Percentiles rank a stretch among this genome's conserved stretches.
phyloP scores from a whole-genome alignment of 179 eudicot species.

The Sideroxylon spinosum region DNA sequence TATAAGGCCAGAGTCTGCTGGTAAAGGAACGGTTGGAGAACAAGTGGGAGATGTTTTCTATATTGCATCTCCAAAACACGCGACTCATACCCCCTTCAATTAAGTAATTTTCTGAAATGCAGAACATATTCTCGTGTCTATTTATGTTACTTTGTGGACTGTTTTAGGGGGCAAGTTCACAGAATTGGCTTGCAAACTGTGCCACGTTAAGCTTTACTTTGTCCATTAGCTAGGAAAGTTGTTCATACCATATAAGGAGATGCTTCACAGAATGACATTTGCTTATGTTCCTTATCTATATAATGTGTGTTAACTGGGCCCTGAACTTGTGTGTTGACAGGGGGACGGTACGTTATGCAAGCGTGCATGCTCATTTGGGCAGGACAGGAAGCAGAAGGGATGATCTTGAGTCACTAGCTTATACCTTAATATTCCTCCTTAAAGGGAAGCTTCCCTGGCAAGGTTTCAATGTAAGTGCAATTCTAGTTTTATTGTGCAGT shows the following conservation, averaged over 20 bases:
- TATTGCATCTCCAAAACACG: too few relatives aligned
- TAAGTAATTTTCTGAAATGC: background rate
- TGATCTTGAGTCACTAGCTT: slow-evolving; percentile 65
- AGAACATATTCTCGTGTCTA: background rate
- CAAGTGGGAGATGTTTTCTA: background rate
- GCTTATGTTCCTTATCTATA: background rate
- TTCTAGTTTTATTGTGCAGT: background rate
- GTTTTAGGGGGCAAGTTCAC: background rate
- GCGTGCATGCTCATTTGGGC: slow-evolving; percentile 72
- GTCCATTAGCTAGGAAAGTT: background rate
- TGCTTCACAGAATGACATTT: background rate
- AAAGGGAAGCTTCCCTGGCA: slow-evolving; percentile 66
- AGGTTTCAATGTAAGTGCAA: slow-evolving; percentile 35
- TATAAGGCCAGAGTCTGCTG: too few relatives aligned
- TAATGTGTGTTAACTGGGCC: background rate
- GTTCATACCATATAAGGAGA: background rate
- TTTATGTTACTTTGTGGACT: background rate
- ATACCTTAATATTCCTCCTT: slow-evolving; percentile 53
- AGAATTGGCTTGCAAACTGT: background rate
- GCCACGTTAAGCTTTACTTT: background rate
- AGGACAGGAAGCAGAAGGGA: slow-evolving; percentile 62
- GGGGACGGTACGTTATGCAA: slow-evolving; percentile 66
- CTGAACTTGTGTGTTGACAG: slow-evolving; percentile 21
- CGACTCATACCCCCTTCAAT: too few relatives aligned
- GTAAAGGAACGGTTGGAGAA: background rate